Evolutionary conservation across 1,139 yeast species (phyloP).

Genomic region (Suhomyces kunorum): DNA sequence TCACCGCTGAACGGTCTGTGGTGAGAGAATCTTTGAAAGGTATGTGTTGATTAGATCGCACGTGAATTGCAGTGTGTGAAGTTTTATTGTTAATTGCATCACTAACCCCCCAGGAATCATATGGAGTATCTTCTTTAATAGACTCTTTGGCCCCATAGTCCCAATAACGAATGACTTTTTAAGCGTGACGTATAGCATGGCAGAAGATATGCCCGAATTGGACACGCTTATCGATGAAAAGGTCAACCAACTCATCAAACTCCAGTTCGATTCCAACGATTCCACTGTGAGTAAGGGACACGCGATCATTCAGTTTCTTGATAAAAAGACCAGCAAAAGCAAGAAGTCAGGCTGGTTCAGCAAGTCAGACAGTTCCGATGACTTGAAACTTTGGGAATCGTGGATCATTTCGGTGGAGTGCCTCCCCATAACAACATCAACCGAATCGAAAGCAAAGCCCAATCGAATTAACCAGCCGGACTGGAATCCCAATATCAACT

Average conservation of each 20-base stretch:
- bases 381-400: constrained; percentile 41
- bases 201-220: constrained; percentile 42
- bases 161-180: constrained; percentile 53
- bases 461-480: constrained; percentile 4
- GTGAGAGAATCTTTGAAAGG: constrained; percentile 49
- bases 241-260: constrained; percentile 37
- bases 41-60: constrained; percentile 23
- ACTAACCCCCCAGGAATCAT: constrained; percentile 48
- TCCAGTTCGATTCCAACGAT: constrained; percentile 23
- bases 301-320: constrained; percentile 32
- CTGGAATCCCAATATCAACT: constrained; percentile 18
- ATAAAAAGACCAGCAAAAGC: constrained; percentile 26
- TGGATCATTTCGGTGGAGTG: constrained; percentile 44
- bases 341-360: constrained; percentile 50
- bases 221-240: constrained; percentile 47
- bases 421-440: constrained; percentile 25
- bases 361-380: constrained; percentile 26
- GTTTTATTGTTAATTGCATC: no score
- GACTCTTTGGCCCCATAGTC: constrained; percentile 66
- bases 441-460: constrained; percentile 2
- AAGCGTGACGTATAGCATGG: constrained; percentile 49
- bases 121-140: constrained; percentile 68
- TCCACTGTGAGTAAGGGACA: constrained; percentile 14
- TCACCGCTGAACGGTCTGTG: constrained; percentile 46
- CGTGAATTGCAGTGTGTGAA: neutral